These are phyloP conservation scores for Mucor mucedo DNA, from an alignment of 371 early-diverging fungal species.

Conservation along the genomic window DNA sequence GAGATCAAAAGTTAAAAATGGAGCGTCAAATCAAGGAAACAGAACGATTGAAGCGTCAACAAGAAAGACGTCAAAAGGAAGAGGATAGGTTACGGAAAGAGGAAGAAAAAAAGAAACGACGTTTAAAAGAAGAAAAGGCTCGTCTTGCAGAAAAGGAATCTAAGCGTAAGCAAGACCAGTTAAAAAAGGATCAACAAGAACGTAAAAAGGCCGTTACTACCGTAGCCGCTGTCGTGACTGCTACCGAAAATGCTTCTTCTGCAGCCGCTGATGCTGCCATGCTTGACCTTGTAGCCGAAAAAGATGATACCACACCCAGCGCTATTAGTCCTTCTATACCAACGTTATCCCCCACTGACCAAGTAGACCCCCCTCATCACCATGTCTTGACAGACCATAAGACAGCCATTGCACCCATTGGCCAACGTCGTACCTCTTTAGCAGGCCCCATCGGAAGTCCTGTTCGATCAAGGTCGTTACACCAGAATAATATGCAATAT, in stretches of 20 bases:
- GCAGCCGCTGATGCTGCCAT: background rate
- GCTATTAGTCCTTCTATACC: conserved; percentile 30
- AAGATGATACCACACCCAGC: conserved; percentile 8
- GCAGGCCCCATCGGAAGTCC: conserved; percentile 40
- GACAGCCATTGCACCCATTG: conserved; percentile 22
- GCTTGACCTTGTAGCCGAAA: background rate
- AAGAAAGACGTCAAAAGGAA: conserved; percentile 37
- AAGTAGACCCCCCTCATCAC: conserved; percentile 7
- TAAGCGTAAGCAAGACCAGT: conserved; percentile 58
- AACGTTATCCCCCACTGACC: conserved; percentile 2
- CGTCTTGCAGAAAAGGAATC: conserved; percentile 43
- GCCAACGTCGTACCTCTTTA: conserved; percentile 24
- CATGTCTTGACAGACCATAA: conserved; percentile 6
- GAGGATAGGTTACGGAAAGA: conserved; percentile 30
- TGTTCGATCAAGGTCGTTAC: conserved; percentile 8
- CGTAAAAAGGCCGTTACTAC: conserved; percentile 19
- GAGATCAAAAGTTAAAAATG: conserved; percentile 39
- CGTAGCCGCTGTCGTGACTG: background rate
- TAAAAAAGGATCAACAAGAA: conserved; percentile 47
- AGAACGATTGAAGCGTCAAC: conserved; percentile 33
- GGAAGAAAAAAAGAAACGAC: conserved; percentile 25
- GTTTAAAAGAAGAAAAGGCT: conserved; percentile 12
- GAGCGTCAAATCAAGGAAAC: conserved; percentile 62
- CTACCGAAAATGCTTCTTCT: conserved; percentile 1
- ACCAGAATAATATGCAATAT: background rate